A percentile compares a stretch with the other conserved stretches of the same genome.
These are phyloP conservation scores for Blastomyces parvus DNA, from an alignment of 2,329 filamentous ascomycete genomes.

Conservation along the genomic window DNA sequence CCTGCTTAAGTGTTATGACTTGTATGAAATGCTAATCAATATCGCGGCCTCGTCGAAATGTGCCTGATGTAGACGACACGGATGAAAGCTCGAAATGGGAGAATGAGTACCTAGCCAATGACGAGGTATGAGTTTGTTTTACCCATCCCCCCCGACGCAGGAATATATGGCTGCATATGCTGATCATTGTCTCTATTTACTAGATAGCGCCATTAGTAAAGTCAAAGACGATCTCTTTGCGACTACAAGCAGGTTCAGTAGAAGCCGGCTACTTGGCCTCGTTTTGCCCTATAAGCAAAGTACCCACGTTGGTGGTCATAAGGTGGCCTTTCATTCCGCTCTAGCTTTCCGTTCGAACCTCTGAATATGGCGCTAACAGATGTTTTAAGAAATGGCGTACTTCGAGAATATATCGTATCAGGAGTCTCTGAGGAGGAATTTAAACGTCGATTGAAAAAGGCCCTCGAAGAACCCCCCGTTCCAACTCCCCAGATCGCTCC, in stretches of 20 bases:
- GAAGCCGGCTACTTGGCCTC: slow-evolving; percentile 75
- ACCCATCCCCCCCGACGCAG: neutral
- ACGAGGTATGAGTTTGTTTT: slow-evolving; percentile 38
- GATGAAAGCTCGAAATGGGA: slow-evolving; percentile 66
- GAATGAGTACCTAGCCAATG: slow-evolving; percentile 50
- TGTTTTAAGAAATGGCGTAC: slow-evolving; percentile 55
- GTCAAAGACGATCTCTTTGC: slow-evolving; percentile 58
- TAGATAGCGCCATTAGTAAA: slow-evolving; percentile 50
- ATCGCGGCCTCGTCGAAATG: neutral
- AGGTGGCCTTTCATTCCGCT: slow-evolving; percentile 5
- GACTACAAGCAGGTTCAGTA: slow-evolving; percentile 60
- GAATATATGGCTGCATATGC: neutral
- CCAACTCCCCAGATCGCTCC: slow-evolving; percentile 1
- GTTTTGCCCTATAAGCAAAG: slow-evolving; percentile 68
- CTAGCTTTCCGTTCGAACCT: neutral
- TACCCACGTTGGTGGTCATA: slow-evolving; percentile 63
- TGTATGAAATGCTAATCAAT: neutral
- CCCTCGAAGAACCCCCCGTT: slow-evolving; percentile 25
- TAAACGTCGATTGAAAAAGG: slow-evolving; percentile 43
- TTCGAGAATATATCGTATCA: slow-evolving; percentile 65
- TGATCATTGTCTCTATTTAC: neutral
- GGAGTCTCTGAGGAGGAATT: slow-evolving; percentile 60
- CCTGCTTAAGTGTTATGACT: neutral
- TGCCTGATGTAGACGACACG: slow-evolving; percentile 49
- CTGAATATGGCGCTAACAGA: slow-evolving; percentile 7